Evolutionary conservation across 1,284 basidiomycete genomes (phyloP), one percentile per base, ranked within the genome.

Genomic region (Heterobasidion parviporum): DNA sequence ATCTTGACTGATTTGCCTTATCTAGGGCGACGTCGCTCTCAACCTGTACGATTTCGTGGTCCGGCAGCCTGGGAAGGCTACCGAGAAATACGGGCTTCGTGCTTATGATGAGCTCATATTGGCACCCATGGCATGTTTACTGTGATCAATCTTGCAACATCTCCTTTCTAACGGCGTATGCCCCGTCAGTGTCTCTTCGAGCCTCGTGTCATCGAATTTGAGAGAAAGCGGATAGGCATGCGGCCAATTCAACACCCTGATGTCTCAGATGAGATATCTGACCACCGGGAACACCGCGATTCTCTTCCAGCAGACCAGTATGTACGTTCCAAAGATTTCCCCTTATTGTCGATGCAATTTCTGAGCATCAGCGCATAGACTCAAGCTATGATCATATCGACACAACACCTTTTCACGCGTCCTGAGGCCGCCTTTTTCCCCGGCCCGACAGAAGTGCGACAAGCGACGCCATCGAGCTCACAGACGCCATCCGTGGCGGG

Each of bases 91-190:
- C 69, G 85, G 85, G 26, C 75, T 98, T 55, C 83, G 94, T 34
- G 88, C 91, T 5, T 99, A 98, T 67, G 97, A 99, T 67, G 97
- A 99, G 73, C 87, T 92, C 56, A 95, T 98, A 57, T 75, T 99
- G 41, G 94, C 94, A 0, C 92, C 96, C 1, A 92, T 98, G 85
- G 92, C 92, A 65, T 59, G 77, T 70, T 16, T 7, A 26, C 34
- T 38, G 1, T 26, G 18, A 26, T 41, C 1, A 4, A 41, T 41
- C 4, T n/a, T 41, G 10, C 7, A 41, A 3, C 38, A 20, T n/a
- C 9, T 47, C n/a, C 12, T 36, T 26, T 15, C 41, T 41, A 6
- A 26, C 52, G 44, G 16, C 38, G 15, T 5, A 44, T 47, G 15
- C 52, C 47, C 26, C 51, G 43, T 15, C 66, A 96, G 92, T 87